Percentiles rank a stretch among this genome's conserved stretches.
Conservation (phyloP, 371 early-diverging fungal genomes). For the Batkoa obscura region DNA sequence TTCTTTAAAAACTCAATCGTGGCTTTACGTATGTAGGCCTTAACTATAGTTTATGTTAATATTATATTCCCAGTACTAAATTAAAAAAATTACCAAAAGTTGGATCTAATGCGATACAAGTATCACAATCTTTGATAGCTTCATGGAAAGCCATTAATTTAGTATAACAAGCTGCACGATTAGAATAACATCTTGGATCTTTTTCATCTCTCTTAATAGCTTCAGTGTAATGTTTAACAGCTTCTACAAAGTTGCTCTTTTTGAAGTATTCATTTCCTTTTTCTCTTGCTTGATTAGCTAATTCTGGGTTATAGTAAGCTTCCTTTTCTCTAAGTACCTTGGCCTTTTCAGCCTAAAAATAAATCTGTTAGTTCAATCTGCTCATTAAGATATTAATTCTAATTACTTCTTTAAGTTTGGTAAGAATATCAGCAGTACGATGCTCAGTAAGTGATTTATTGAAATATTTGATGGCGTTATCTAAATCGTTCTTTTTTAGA, state of each 20-base stretch:
- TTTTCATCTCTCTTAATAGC: constrained; percentile 86
- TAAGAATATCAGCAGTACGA: constrained; percentile 80
- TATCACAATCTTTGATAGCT: constrained; percentile 88
- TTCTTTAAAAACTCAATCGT: constrained; percentile 73
- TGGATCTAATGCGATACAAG: constrained; percentile 70
- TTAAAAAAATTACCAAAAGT: constrained; percentile 35
- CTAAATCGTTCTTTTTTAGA: constrained; percentile 51
- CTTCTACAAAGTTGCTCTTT: constrained; percentile 63
- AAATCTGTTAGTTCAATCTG: background rate
- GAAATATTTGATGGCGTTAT: constrained; percentile 77
- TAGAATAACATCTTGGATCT: constrained; percentile 81
- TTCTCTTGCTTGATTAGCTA: constrained; percentile 83
- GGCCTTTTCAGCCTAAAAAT: constrained; percentile 41
- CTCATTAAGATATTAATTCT: background rate
- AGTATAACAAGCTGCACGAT: constrained; percentile 90
- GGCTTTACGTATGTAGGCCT: constrained; percentile 95
- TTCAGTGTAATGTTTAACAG: constrained; percentile 91
- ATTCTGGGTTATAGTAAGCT: constrained; percentile 64
- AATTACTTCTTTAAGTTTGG: constrained; percentile 55
- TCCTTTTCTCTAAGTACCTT: constrained; percentile 59
- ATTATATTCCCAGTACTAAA: background rate
- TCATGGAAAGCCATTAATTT: constrained; percentile 89
- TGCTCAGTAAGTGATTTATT: constrained; percentile 89
- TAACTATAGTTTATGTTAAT: constrained; percentile 20
- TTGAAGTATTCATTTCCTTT: constrained; percentile 88